Evolutionary conservation across 2,329 filamentous ascomycete genomes (phyloP).

Genomic region (Cadophora gregata): DNA sequence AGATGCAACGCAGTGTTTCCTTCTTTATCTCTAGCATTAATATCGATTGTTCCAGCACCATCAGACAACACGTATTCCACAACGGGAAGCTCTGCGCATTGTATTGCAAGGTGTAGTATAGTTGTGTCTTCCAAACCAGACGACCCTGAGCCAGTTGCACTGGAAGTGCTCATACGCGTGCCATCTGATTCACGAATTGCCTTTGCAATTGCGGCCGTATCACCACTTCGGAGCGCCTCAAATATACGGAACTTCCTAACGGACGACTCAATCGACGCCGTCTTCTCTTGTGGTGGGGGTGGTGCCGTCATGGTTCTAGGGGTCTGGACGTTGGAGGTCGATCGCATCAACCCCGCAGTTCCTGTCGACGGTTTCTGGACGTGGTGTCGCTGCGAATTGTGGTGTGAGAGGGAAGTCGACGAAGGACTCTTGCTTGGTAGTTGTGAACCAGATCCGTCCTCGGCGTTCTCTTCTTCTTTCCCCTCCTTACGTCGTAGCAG

Average conservation of each 20-base stretch:
- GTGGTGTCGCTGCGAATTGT: conserved; percentile 36
- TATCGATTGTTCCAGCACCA: conserved; percentile 69
- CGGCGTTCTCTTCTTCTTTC: conserved; percentile 42
- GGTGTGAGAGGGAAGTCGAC: conserved; percentile 37
- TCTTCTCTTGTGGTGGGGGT: conserved; percentile 37
- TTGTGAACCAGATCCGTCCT: conserved; percentile 38
- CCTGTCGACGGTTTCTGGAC: conserved; percentile 39
- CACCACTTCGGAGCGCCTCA: conserved; percentile 87
- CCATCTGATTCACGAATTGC: conserved; percentile 71
- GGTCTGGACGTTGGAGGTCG: conserved; percentile 35
- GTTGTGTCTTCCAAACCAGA: conserved; percentile 77
- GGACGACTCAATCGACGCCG: conserved; percentile 81
- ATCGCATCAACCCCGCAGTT: conserved; percentile 41
- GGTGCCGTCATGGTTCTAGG: conserved; percentile 29
- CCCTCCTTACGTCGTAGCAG: conserved; percentile 56
- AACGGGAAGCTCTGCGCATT: conserved; percentile 91
- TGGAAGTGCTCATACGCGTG: conserved; percentile 52
- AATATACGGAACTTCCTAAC: conserved; percentile 94
- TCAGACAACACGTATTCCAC: conserved; percentile 93
- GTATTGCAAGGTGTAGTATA: conserved; percentile 90
- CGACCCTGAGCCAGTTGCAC: conserved; percentile 37
- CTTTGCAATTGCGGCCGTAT: conserved; percentile 87
- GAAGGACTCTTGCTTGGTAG: conserved; percentile 38
- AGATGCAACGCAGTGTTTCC: conserved; percentile 94
- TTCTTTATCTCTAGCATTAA: conserved; percentile 91